A percentile compares a stretch with the other conserved stretches of the same genome.
Conservation (phyloP, 2,329 filamentous ascomycete species). For the Sporothrix sp. region DNA sequence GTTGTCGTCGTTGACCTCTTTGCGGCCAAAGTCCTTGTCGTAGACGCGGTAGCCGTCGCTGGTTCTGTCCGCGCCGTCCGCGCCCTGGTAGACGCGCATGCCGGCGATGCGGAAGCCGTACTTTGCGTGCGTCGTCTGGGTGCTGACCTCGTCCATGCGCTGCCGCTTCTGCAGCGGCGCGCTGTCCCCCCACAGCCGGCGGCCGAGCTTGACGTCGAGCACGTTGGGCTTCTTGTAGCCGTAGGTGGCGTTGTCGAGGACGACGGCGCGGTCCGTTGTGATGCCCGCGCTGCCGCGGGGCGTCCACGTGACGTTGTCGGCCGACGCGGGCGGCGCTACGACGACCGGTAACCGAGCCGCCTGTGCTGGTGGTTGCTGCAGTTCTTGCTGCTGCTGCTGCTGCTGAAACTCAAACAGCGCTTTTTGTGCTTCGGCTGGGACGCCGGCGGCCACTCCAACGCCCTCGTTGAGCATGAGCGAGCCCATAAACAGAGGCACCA, state of each 20-base stretch:
- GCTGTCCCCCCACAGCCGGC: slow-evolving; percentile 74
- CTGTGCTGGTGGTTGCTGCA: slow-evolving; percentile 13
- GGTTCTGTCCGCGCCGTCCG: slow-evolving; percentile 29
- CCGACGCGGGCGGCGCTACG: not conserved
- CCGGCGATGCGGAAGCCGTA: slow-evolving; percentile 55
- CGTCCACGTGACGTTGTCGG: slow-evolving; percentile 31
- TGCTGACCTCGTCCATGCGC: slow-evolving; percentile 50
- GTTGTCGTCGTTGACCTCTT: slow-evolving; percentile 42
- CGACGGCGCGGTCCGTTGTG: slow-evolving; percentile 67
- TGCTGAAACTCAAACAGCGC: slow-evolving; percentile 22
- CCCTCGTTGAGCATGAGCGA: slow-evolving; percentile 57
- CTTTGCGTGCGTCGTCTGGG: slow-evolving; percentile 49
- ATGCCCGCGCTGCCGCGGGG: slow-evolving; percentile 51
- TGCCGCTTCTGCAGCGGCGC: slow-evolving; percentile 48
- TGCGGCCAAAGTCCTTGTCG: slow-evolving; percentile 53
- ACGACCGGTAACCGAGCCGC: slow-evolving; percentile 10
- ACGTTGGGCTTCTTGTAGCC: slow-evolving; percentile 83
- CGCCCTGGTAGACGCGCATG: slow-evolving; percentile 53
- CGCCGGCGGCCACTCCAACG: slow-evolving; percentile 31
- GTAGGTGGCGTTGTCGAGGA: slow-evolving; percentile 72
- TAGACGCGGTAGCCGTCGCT: slow-evolving; percentile 49
- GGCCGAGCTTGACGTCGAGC: slow-evolving; percentile 84
- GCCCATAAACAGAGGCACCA: slow-evolving; percentile 82
- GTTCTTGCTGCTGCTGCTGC: not conserved
- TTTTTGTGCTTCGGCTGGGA: slow-evolving; percentile 33